Percentiles rank a stretch among this genome's conserved stretches.
Conservation (phyloP, 345 rosid genomes). For the Acer saccharum region DNA sequence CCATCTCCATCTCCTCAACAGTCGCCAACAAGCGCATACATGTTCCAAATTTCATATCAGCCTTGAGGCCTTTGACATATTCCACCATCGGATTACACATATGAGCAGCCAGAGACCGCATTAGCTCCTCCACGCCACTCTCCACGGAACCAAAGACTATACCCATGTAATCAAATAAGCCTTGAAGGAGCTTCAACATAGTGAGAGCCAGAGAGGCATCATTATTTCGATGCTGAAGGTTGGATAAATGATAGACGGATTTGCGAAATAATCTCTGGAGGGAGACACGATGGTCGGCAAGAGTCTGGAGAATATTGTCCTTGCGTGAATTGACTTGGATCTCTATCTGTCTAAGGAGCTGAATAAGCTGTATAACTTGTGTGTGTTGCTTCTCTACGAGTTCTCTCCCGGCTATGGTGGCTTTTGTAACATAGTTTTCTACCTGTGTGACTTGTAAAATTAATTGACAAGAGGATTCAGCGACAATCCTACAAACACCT, state of each 20-base stretch:
- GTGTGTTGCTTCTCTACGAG: slow-evolving; percentile 45
- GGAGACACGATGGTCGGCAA: slow-evolving; percentile 34
- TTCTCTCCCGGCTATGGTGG: slow-evolving; percentile 41
- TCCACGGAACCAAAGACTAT: slow-evolving; percentile 49
- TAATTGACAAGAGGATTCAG: neutral
- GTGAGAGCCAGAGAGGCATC: slow-evolving; percentile 31
- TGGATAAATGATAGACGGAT: slow-evolving; percentile 28
- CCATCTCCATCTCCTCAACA: slow-evolving; percentile 54
- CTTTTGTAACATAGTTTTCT: slow-evolving; percentile 40
- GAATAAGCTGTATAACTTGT: slow-evolving; percentile 47
- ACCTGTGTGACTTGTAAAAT: slow-evolving; percentile 33
- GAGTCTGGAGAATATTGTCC: slow-evolving; percentile 40
- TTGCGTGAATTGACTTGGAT: slow-evolving; percentile 43
- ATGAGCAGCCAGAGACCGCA: slow-evolving; percentile 42
- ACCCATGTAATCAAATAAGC: slow-evolving; percentile 37
- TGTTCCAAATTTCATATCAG: slow-evolving; percentile 53
- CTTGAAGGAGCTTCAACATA: slow-evolving; percentile 46
- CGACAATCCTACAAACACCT: neutral
- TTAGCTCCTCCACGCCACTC: slow-evolving; percentile 46
- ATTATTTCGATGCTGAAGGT: slow-evolving; percentile 37
- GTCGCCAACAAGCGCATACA: slow-evolving; percentile 39
- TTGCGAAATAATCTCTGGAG: slow-evolving; percentile 46
- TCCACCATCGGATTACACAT: slow-evolving; percentile 66
- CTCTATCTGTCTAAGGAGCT: slow-evolving; percentile 53
- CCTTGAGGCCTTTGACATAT: slow-evolving; percentile 45